Conservation (phyloP, 2,329 filamentous ascomycete genomes). For the Fusarium concolor region DNA sequence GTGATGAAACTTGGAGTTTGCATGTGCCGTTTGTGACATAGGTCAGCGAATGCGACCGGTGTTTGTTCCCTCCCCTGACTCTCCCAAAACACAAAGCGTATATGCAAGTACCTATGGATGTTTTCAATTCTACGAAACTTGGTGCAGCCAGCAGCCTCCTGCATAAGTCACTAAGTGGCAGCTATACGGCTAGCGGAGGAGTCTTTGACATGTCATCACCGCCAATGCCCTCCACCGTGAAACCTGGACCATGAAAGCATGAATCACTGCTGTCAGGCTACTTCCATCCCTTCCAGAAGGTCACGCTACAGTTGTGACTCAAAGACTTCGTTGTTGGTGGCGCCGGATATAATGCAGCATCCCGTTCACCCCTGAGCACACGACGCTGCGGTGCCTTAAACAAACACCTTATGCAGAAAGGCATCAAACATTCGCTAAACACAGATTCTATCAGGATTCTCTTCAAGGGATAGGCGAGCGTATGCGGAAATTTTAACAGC, state of each 20-base stretch:
- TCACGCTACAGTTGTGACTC: not conserved
- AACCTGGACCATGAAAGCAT: not conserved
- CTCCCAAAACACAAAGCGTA: not conserved
- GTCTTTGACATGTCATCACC: not conserved
- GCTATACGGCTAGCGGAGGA: not conserved
- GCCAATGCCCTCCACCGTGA: not conserved
- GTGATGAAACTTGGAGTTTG: not conserved
- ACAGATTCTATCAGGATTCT: not conserved
- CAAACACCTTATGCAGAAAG: not conserved
- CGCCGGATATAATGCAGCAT: not conserved
- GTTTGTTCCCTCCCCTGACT: not conserved
- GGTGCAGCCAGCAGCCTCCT: not conserved
- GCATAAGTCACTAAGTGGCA: not conserved
- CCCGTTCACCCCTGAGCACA: not conserved
- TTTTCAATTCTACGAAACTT: not conserved
- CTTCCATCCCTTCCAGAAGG: not conserved
- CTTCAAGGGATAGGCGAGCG: rapidly evolving
- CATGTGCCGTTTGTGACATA: not conserved
- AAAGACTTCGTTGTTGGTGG: not conserved
- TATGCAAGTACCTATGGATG: not conserved
- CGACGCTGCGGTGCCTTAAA: not conserved
- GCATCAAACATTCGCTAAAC: not conserved
- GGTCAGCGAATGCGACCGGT: not conserved
- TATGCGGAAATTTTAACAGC: not conserved
- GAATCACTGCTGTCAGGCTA: not conserved